Conservation (phyloP, 257 asterid species). For the Solanum verrucosum region DNA sequence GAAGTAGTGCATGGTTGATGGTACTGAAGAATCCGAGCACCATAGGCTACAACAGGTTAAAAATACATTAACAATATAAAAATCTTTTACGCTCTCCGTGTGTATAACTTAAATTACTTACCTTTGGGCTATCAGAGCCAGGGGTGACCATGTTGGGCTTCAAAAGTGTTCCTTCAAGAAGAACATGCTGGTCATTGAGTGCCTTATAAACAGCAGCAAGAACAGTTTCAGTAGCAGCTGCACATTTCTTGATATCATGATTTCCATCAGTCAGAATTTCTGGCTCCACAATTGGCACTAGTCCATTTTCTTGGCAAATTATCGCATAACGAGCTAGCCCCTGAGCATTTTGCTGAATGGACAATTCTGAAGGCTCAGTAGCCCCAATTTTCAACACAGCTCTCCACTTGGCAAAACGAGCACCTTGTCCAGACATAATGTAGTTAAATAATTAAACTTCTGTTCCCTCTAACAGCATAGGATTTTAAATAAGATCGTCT, state of each 20-base stretch:
- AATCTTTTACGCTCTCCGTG: not conserved
- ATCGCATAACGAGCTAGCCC: slow-evolving; percentile 88
- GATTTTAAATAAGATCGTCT: too few relatives aligned
- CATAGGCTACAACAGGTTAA: not conserved
- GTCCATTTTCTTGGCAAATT: slow-evolving; percentile 83
- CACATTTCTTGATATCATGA: slow-evolving; percentile 61
- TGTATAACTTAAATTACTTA: not conserved
- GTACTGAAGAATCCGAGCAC: too few relatives aligned
- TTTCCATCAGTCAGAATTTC: slow-evolving; percentile 68
- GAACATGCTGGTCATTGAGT: slow-evolving; percentile 76
- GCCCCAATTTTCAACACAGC: slow-evolving; percentile 70
- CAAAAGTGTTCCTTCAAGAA: slow-evolving; percentile 80
- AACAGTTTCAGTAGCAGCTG: slow-evolving; percentile 65
- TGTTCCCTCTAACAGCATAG: not conserved
- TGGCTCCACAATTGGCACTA: slow-evolving; percentile 88
- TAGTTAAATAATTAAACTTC: not conserved
- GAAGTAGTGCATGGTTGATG: too few relatives aligned
- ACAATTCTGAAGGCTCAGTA: slow-evolving; percentile 61
- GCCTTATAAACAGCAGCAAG: slow-evolving; percentile 83
- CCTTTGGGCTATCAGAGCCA: slow-evolving; percentile 79
- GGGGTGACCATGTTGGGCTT: slow-evolving; percentile 96
- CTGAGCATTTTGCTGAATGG: slow-evolving; percentile 76
- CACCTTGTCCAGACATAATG: slow-evolving; percentile 16
- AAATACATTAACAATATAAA: not conserved
- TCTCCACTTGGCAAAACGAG: slow-evolving; percentile 87